Evolutionary conservation across 139 green algal species (phyloP), one percentile per base, ranked within the genome.

Genomic region (Micractinium sp.): DNA sequence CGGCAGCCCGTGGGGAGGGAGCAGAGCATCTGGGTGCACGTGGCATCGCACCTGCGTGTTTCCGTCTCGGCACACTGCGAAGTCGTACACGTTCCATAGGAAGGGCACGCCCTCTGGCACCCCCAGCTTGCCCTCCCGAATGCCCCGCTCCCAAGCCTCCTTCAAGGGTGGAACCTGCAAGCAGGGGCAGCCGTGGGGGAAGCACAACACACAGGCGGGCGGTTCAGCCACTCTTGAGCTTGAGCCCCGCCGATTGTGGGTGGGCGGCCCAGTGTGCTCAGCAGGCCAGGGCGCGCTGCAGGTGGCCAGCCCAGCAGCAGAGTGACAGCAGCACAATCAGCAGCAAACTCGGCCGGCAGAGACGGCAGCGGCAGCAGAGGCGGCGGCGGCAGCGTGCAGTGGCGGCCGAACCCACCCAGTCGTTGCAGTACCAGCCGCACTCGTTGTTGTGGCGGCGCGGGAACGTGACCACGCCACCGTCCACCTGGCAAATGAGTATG

Each of bases 341-440:
- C n/a, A 79, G 73, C 73, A 79, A n/a, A n/a, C n/a, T n/a, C n/a
- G n/a, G n/a, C n/a, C n/a, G n/a, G n/a, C n/a, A n/a, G n/a, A n/a
- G n/a, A n/a, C n/a, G n/a, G n/a, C n/a, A n/a, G n/a, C n/a, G 31
- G 3, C n/a, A 33, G n/a, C 15, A 19, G 31, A 38, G 73, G 12
- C 73, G 12, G 73, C n/a, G 15, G n/a, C n/a, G 15, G 73, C 15
- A 15, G n/a, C 0, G n/a, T 23, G 31, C 31, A 41, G n/a, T 1
- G n/a, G n/a, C n/a, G 73, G 14, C 74, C 18, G 33, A 47, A 27
- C 74, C 33, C 16, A 27, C 33, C 16, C 74, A 41, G 47, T 80
- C 74, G 74, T 80, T 80, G 74, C 74, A 80, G 35, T 47, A 80
- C 74, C 74, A 80, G 16, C 25, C 41, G 74, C 74, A 80, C 33